Conservation (phyloP, 2,329 filamentous ascomycete genomes). For the Colletotrichum caudatum region DNA sequence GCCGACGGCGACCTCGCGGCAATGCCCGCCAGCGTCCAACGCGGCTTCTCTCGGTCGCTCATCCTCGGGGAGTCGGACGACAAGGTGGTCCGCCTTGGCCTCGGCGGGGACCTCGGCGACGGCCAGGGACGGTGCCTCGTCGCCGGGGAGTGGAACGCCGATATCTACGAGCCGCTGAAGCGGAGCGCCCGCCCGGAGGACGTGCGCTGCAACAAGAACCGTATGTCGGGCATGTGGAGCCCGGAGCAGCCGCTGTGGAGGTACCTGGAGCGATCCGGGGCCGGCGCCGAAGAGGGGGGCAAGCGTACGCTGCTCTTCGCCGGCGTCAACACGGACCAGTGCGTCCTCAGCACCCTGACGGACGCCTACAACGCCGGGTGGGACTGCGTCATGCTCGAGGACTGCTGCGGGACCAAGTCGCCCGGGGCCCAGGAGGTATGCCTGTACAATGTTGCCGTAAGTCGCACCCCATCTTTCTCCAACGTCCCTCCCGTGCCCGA, state of each 20-base stretch:
- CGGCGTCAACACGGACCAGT: slow-evolving; percentile 73
- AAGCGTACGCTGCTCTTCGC: slow-evolving; percentile 66
- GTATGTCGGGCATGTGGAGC: slow-evolving; percentile 69
- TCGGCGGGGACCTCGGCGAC: slow-evolving; percentile 60
- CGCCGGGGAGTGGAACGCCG: slow-evolving; percentile 68
- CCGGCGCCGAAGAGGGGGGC: slow-evolving; percentile 44
- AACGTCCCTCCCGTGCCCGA: background rate
- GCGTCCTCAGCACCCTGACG: slow-evolving; percentile 66
- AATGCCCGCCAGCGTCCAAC: slow-evolving; percentile 62
- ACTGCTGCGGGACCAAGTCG: slow-evolving; percentile 37
- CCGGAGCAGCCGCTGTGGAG: slow-evolving; percentile 56
- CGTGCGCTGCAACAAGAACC: slow-evolving; percentile 66
- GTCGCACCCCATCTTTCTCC: background rate
- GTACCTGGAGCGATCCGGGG: slow-evolving; percentile 49
- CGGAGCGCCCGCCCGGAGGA: slow-evolving; percentile 53
- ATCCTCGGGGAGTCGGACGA: slow-evolving; percentile 43
- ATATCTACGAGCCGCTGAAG: slow-evolving; percentile 61
- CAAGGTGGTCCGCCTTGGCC: slow-evolving; percentile 49
- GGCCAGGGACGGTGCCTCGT: slow-evolving; percentile 61
- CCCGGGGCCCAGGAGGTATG: slow-evolving; percentile 34
- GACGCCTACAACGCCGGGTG: slow-evolving; percentile 66
- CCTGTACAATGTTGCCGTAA: slow-evolving; percentile 34
- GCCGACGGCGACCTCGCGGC: slow-evolving; percentile 61
- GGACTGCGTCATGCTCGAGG: slow-evolving; percentile 38
- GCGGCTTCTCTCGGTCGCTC: slow-evolving; percentile 60